Evolutionary conservation across 441 rosid genomes (phyloP).

Genomic region (Biscutella auriculata): DNA sequence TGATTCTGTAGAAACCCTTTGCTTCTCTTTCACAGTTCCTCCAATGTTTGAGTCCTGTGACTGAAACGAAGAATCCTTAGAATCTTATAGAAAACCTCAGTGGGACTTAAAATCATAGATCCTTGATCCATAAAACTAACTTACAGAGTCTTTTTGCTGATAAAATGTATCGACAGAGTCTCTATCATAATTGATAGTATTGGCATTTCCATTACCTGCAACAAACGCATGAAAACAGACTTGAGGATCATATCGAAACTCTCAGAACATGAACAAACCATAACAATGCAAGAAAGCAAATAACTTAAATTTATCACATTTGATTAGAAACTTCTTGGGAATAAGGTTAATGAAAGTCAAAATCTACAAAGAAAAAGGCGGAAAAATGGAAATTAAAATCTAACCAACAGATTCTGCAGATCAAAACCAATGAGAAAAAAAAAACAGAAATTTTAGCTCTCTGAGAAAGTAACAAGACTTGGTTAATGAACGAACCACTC

Average conservation of each 20-base stretch:
- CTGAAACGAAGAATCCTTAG: too few relatives aligned
- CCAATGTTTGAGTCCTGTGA: slow-evolving; percentile 41
- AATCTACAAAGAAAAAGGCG: background rate
- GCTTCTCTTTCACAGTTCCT: slow-evolving; percentile 34
- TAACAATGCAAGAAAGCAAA: too few relatives aligned
- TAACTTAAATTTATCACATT: too few relatives aligned
- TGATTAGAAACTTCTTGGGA: too few relatives aligned
- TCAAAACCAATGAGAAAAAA: slow-evolving; percentile 17
- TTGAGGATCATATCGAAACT: background rate
- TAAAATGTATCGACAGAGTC: background rate
- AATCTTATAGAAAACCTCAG: too few relatives aligned
- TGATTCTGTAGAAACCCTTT: slow-evolving; percentile 51
- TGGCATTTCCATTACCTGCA: slow-evolving; percentile 20
- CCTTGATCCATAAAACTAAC: too few relatives aligned
- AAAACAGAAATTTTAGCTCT: slow-evolving; percentile 7
- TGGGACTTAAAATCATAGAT: too few relatives aligned
- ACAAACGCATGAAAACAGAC: slow-evolving; percentile 13
- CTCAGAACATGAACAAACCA: too few relatives aligned
- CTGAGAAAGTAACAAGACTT: slow-evolving; percentile 1
- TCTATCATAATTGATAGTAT: background rate
- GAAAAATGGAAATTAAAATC: slow-evolving; percentile 1
- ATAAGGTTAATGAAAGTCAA: slow-evolving; percentile 9
- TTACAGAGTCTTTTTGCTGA: background rate
- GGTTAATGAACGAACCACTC: background rate
- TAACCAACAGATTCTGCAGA: slow-evolving; percentile 18